Evolutionary conservation across 1,139 yeast species (phyloP).

Genomic region (Spathaspora jeffriesii): DNA sequence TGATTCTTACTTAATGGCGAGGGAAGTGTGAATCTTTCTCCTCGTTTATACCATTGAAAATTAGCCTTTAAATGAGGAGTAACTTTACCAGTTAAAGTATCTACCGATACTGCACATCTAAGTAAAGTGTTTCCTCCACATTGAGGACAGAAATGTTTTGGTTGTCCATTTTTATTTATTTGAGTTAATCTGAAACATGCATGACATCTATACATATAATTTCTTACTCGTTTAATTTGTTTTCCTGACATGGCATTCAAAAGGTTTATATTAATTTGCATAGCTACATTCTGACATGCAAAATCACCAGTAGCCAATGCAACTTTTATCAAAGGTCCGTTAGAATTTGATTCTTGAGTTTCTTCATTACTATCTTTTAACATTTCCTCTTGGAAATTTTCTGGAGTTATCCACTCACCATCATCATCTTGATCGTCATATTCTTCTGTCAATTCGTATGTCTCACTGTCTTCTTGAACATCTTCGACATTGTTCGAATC

Average conservation of each 20-base stretch:
- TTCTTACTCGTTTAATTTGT: constrained; percentile 82
- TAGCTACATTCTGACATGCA: constrained; percentile 93
- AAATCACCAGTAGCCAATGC: constrained; percentile 96
- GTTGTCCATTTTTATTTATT: constrained; percentile 70
- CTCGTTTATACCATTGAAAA: constrained; percentile 93
- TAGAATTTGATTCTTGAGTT: constrained; percentile 29
- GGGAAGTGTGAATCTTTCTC: constrained; percentile 74
- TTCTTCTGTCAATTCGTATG: constrained; percentile 33
- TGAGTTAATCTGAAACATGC: constrained; percentile 90
- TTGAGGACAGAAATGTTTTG: constrained; percentile 90
- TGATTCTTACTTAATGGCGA: constrained; percentile 72
- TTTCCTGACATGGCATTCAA: constrained; percentile 86
- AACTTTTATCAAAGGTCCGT: constrained; percentile 49
- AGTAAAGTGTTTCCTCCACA: constrained; percentile 94
- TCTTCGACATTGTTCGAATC: constrained; percentile 7
- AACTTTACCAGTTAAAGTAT: constrained; percentile 74
- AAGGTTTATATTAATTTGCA: constrained; percentile 86
- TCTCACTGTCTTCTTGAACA: constrained; percentile 7
- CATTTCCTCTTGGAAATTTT: constrained; percentile 70
- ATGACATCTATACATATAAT: constrained; percentile 95
- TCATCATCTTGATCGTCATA: constrained; percentile 69
- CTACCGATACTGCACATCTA: constrained; percentile 89
- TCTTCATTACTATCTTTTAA: constrained; percentile 60
- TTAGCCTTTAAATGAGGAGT: constrained; percentile 91
- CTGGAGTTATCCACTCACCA: constrained; percentile 96